phyloP scores from a whole-genome alignment of 257 asterid species.

The Parsonsia alboflavescens region DNA sequence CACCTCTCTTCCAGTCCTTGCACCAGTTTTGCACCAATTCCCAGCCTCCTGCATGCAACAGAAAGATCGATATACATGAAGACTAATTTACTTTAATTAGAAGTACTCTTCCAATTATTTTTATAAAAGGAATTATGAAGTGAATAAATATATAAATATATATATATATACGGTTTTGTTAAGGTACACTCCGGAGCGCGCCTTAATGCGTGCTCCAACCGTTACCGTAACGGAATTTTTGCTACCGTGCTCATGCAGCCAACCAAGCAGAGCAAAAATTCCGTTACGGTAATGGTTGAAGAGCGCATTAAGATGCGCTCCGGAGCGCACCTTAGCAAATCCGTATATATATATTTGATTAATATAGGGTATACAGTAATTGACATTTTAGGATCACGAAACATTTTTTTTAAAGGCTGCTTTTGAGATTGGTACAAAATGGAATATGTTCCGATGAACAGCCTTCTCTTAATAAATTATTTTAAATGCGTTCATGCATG shows the following conservation, averaged over 20 bases:
- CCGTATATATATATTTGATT: not conserved
- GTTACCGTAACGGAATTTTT: too few species aligned
- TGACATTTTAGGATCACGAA: not conserved
- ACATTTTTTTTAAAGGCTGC: not conserved
- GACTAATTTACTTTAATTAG: too few species aligned
- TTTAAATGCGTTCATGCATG: not conserved
- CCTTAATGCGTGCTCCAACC: too few species aligned
- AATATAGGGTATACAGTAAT: conserved; percentile 4
- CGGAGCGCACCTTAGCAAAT: too few species aligned
- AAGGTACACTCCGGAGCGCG: too few species aligned
- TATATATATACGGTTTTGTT: too few species aligned
- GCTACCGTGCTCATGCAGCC: too few species aligned
- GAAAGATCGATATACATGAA: too few species aligned
- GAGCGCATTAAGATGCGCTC: too few species aligned
- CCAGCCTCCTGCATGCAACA: conserved; percentile 53
- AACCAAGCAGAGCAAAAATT: too few species aligned
- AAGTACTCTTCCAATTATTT: not conserved
- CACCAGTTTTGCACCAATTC: conserved; percentile 68
- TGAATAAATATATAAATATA: too few species aligned
- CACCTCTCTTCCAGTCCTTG: conserved; percentile 60
- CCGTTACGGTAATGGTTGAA: too few species aligned
- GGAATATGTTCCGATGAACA: conserved; percentile 35
- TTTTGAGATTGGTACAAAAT: conserved; percentile 18
- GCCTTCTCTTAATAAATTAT: not conserved
- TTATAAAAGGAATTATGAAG: not conserved